Base-by-base conservation (phyloP, 345 rosid species). In the Linum lewisii region DNA sequence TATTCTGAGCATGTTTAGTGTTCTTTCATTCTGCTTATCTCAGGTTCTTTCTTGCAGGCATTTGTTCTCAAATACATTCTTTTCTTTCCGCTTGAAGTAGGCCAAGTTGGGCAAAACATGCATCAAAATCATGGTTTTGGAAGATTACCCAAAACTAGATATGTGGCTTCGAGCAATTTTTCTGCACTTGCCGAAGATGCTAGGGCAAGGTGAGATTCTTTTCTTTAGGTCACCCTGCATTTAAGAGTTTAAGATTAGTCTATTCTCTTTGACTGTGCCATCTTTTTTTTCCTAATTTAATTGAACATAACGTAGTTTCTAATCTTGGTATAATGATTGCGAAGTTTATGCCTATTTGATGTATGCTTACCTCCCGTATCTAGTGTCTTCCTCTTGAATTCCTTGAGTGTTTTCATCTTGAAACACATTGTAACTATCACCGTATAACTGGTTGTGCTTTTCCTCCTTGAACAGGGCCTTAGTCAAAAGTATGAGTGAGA, bases 401-500 rank as follows among this genome's bases (percentile, higher is more conserved):
- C 32, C 34, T 18, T n/a, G 32, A 37, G 47, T 32, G 24, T 26
- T 26, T 26, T 6, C 6, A 2, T 26, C 16, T 8, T 38, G 45
- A 38, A 8, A 38, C 45, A 15, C 16, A 38, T 38, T 38, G 11
- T 15, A 6, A 38, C 45, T 38, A 2, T 38, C 45, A 15, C 9
- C 11, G 6, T 38, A 9, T 15, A 38, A 38, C 45, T 38, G 11
- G 11, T 25, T 7, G 29, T 51, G 23, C 18, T 20, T 29, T 61
- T 7, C 34, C 9, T 34, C 23, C 16, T 54, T 51, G 47, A 11
- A 21, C 78, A 90, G 99, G 76, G 94, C 96, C 53, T 78, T 93
- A 60, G 88, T 90, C 53, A 82, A 77, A 64, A 89, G 99, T 73
- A 89, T 90, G 97, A 74, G 82, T 63, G 99, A 93, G 83, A 90